A percentile compares a stretch with the other conserved stretches of the same genome.
Conservation (phyloP, 306 rosid genomes). For the Amphicarpaea edgeworthii region DNA sequence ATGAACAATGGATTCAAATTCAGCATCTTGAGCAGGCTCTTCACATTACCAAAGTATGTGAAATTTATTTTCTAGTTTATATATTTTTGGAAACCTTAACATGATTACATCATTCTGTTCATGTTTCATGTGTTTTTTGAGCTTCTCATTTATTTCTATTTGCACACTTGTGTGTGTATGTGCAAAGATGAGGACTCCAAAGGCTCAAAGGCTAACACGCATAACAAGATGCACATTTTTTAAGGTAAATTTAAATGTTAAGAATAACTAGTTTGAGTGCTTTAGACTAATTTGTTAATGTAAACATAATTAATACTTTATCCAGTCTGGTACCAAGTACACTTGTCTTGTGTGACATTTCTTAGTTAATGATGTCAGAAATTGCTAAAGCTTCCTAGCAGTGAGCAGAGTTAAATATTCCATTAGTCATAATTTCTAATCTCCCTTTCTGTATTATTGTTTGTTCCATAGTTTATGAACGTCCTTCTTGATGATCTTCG, state of each 20-base stretch:
- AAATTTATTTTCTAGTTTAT: slow-evolving; percentile 32
- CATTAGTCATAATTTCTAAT: slow-evolving; percentile 26
- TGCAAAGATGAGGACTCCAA: slow-evolving; percentile 62
- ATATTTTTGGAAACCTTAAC: slow-evolving; percentile 28
- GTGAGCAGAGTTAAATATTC: slow-evolving; percentile 7
- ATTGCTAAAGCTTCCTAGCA: slow-evolving; percentile 22
- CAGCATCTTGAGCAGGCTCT: slow-evolving; percentile 98
- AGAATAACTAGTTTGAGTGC: not conserved
- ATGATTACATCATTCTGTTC: slow-evolving; percentile 15
- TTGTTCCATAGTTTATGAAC: slow-evolving; percentile 60
- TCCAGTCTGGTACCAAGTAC: slow-evolving; percentile 14
- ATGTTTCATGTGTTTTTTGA: slow-evolving; percentile 9
- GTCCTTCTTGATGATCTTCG: slow-evolving; percentile 51
- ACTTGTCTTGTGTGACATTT: slow-evolving; percentile 8
- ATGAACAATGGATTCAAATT: slow-evolving; percentile 90
- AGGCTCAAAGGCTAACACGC: slow-evolving; percentile 55
- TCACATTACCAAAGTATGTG: slow-evolving; percentile 70
- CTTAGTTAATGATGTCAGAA: slow-evolving; percentile 14
- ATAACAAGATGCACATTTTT: slow-evolving; percentile 66
- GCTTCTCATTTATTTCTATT: slow-evolving; percentile 40
- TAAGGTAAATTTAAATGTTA: slow-evolving; percentile 62
- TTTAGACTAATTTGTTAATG: slow-evolving; percentile 29
- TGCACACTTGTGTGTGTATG: slow-evolving; percentile 14
- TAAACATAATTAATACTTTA: slow-evolving; percentile 16
- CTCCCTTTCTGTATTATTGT: slow-evolving; percentile 30